Base-by-base conservation (phyloP, 2,329 filamentous ascomycete species). In the Dactylellina drechsleri region DNA sequence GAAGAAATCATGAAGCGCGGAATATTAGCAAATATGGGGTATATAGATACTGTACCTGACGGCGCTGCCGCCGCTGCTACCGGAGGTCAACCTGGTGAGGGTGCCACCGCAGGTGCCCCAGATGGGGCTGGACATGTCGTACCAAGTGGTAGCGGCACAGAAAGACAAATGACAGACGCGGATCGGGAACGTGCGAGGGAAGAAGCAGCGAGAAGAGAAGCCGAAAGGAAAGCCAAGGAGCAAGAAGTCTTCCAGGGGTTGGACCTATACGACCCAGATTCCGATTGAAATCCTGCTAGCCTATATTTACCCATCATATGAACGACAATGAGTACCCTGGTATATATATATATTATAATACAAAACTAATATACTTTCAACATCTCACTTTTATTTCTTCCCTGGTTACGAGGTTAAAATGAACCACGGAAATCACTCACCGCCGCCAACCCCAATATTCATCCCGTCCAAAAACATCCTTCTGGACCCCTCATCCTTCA, bases 1-100 rank as follows among this genome's bases (percentile, higher is more conserved):
- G 88, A 92, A 76, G 87, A 90, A 36, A 86, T 88, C 72, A 91
- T 95, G 76, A 86, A 88, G 36, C 83, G 84, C 15, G 91, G 92
- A 41, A 88, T 89, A 1, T 84, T 96, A 49, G 89, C 88, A 0
- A 83, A 84, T 7, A 86, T 88, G 62, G 73, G 70, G 20, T 77
- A 75, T 26, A 58, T 76, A 49, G 78, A 78, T 13, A 76, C 77
- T 87, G 77, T 53, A 4, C 45, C 66, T 3, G 66, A 87, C 91
- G 80, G 88, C 88, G 7, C 85, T 83, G 80, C 88, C 88, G 7
- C 85, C 83, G 64, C 85, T 84, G 41, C 87, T 87, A 79, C 87
- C 90, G 77, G 82, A 83, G 47, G 20, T 23, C 62, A 80, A 77
- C 28, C 80, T 77, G 7, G 80, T 79, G 72, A 49, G 79, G 70